Percentiles rank a stretch among this genome's conserved stretches.
Evolutionary conservation across 1,284 basidiomycete genomes (phyloP).

Genomic region (Porogramme epimiltina): DNA sequence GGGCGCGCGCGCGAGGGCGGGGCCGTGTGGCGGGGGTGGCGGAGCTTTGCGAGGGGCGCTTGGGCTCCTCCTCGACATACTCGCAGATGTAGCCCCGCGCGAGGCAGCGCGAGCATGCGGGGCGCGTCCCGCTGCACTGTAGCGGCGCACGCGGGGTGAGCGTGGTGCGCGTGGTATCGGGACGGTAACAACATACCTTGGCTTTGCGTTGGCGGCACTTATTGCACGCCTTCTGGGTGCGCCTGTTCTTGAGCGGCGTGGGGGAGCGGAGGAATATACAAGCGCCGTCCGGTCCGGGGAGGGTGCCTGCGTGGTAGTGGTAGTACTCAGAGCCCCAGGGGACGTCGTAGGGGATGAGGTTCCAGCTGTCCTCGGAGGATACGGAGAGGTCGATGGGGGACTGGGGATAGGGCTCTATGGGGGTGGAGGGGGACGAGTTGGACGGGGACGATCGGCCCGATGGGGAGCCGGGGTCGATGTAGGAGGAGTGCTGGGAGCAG

Average conservation of each 20-base stretch:
- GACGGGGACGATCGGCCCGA: conserved; percentile 18
- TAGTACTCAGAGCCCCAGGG: conserved; percentile 43
- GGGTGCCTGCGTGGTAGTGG: conserved; percentile 38
- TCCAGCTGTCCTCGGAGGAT: conserved; percentile 36
- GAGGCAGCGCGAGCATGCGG: conserved; percentile 41
- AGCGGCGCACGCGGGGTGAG: background rate
- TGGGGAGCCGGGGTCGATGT: conserved; percentile 1
- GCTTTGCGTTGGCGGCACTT: conserved; percentile 49
- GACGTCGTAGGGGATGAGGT: conserved; percentile 44
- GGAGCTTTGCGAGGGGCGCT: conserved; percentile 2
- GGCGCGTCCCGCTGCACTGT: conserved; percentile 45
- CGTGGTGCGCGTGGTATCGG: background rate
- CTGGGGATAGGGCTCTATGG: conserved; percentile 11
- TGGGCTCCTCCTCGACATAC: conserved; percentile 35
- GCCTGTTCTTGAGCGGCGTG: conserved; percentile 42
- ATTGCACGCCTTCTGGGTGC: conserved; percentile 44
- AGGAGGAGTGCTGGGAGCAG: conserved; percentile 9
- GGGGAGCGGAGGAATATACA: conserved; percentile 45
- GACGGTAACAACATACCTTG: conserved; percentile 34
- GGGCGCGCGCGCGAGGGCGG: conserved; percentile 9
- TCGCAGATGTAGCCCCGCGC: conserved; percentile 41
- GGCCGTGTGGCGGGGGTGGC: too few relatives aligned
- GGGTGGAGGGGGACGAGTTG: conserved; percentile 14
- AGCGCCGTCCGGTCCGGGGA: conserved; percentile 42
- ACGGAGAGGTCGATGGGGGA: conserved; percentile 18